These are phyloP conservation scores for Rhizophagus sp. DNA, from an alignment of 192 early-diverging fungal species.

Conservation along the genomic window DNA sequence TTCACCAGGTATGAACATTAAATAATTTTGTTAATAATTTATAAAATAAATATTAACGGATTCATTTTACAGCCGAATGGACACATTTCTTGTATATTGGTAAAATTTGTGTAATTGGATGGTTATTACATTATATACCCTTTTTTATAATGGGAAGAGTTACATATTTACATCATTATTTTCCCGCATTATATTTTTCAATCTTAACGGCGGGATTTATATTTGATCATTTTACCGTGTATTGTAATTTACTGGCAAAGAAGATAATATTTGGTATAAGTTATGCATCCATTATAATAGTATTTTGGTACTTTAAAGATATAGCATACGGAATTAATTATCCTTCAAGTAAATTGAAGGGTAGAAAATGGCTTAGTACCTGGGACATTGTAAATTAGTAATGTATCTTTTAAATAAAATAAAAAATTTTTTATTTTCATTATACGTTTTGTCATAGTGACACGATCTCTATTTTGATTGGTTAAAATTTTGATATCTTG, in stretches of 20 bases:
- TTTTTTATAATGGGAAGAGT: constrained; percentile 98
- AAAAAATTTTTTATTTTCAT: too few relatives aligned
- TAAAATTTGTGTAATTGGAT: constrained; percentile 80
- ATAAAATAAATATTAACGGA: background rate
- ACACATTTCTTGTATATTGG: constrained; percentile 71
- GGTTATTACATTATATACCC: constrained; percentile 92
- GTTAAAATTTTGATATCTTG: too few relatives aligned
- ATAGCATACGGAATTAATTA: constrained; percentile 83
- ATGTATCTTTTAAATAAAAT: too few relatives aligned
- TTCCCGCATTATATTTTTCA: constrained; percentile 93
- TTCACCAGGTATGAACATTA: background rate
- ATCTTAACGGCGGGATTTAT: constrained; percentile 77
- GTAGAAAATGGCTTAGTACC: constrained; percentile 67
- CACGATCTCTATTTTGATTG: too few relatives aligned
- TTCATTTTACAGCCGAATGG: constrained; percentile 49
- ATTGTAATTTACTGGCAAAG: constrained; percentile 22
- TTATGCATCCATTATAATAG: constrained; percentile 47
- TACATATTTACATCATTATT: constrained; percentile 96
- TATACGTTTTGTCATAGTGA: too few relatives aligned
- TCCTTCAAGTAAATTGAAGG: constrained; percentile 54
- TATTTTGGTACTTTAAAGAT: constrained; percentile 78
- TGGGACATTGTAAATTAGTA: constrained; percentile 82
- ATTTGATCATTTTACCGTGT: constrained; percentile 66
- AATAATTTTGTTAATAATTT: too few relatives aligned
- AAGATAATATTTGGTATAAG: constrained; percentile 43